A percentile compares a stretch with the other conserved stretches of the same genome.
Conservation (phyloP, 371 early-diverging fungal species). For the Mucor irregularis region DNA sequence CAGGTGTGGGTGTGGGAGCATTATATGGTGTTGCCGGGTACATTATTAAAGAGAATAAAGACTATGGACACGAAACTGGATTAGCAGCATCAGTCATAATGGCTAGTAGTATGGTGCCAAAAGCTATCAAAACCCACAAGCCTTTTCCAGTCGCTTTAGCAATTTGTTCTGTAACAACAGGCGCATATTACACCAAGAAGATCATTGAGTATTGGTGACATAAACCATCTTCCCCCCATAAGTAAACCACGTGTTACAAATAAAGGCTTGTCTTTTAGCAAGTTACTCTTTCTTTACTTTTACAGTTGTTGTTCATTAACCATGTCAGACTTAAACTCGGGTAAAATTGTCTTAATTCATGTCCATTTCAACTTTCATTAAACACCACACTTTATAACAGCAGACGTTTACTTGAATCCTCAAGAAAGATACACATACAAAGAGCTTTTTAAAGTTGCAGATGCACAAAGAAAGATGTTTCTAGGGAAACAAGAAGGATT, state of each 20-base stretch:
- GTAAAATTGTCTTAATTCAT: too few species aligned
- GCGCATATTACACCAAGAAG: slow-evolving; percentile 48
- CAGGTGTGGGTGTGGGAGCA: slow-evolving; percentile 57
- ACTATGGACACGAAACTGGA: slow-evolving; percentile 53
- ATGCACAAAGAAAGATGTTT: slow-evolving; percentile 4
- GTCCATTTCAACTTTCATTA: too few species aligned
- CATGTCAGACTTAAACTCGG: too few species aligned
- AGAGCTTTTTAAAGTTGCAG: slow-evolving; percentile 1
- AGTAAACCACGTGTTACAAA: too few species aligned
- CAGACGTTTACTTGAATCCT: not conserved
- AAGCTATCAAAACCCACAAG: slow-evolving; percentile 45
- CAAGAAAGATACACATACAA: slow-evolving; percentile 2
- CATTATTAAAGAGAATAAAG: slow-evolving; percentile 32
- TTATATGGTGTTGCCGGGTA: slow-evolving; percentile 58
- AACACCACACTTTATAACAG: too few species aligned
- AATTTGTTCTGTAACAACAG: slow-evolving; percentile 11
- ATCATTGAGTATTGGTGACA: slow-evolving; percentile 31
- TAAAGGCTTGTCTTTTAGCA: too few species aligned
- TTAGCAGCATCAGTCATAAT: slow-evolving; percentile 52
- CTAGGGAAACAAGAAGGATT: slow-evolving; percentile 50
- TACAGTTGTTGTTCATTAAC: too few species aligned
- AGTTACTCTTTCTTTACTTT: too few species aligned
- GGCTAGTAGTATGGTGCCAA: slow-evolving; percentile 54
- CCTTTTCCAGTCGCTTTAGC: slow-evolving; percentile 44
- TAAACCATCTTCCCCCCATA: too few species aligned